Percentiles rank a stretch among this genome's conserved stretches.
Evolutionary conservation across 164 flowering plant species (phyloP).

Genomic region (Umbilicus rupestris): DNA sequence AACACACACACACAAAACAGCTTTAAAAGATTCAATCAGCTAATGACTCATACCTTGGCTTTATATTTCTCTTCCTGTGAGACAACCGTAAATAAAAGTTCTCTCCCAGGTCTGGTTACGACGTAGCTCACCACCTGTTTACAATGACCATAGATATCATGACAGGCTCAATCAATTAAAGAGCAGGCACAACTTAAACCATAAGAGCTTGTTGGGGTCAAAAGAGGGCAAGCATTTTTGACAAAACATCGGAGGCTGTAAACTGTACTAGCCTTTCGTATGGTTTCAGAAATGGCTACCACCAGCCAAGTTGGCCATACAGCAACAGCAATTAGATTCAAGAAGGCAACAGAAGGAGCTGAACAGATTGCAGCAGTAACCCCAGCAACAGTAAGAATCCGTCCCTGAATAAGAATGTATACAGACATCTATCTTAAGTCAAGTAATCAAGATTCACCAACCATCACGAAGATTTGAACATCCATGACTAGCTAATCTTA

Average conservation of each 20-base stretch:
- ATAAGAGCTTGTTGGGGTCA: neutral
- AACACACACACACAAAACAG: too few species aligned
- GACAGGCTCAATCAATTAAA: neutral
- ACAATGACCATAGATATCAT: neutral
- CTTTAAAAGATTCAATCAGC: neutral
- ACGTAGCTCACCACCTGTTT: conserved; percentile 81
- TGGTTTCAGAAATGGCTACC: conserved; percentile 71
- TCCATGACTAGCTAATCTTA: neutral
- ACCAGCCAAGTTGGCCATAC: conserved; percentile 82
- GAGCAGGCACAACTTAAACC: neutral
- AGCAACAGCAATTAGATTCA: conserved; percentile 63
- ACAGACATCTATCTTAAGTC: neutral
- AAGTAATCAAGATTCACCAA: neutral
- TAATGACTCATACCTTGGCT: conserved; percentile 60
- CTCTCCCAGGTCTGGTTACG: conserved; percentile 89
- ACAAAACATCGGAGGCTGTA: neutral
- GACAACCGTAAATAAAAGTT: conserved; percentile 87
- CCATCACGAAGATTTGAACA: neutral
- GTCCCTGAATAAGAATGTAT: conserved; percentile 46
- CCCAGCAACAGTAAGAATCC: conserved; percentile 79
- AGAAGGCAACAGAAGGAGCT: conserved; percentile 65
- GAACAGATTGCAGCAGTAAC: conserved; percentile 70
- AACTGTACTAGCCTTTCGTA: conserved; percentile 54
- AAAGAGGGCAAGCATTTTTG: neutral
- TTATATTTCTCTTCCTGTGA: conserved; percentile 94